Evolutionary conservation across 2,329 filamentous ascomycete genomes (phyloP), one percentile per base, ranked within the genome.

Genomic region (Mycogone perniciosa): DNA sequence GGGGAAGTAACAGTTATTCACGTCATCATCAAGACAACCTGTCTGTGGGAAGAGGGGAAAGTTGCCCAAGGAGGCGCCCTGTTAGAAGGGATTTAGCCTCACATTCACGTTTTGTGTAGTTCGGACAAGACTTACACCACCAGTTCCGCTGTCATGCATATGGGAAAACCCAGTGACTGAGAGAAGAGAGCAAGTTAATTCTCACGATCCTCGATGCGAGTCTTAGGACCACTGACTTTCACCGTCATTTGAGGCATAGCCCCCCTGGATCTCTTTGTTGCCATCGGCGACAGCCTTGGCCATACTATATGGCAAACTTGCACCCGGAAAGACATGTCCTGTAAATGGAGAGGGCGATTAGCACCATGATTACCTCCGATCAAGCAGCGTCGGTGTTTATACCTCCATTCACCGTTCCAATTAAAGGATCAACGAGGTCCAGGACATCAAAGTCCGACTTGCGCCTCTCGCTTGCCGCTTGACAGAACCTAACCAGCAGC

Each of bases 331-430:
- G 6, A 80, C 76, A 68, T 80, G 56, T 8, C 56, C 56, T 57
- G 5, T 13, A 13, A 52, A 26, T 5, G 4, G 1, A 11, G 3
- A 7, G 11, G 5, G 33, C 26, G 5, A 2, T 9, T 30, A 3
- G 5, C 1, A 7, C 7, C n/a, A 3, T 20, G 20, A 20, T 20
- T 20, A 20, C 20, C 20, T 20, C 20, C 20, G 20, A 20, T 20
- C 20, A 20, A 20, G 20, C 20, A 13, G 11, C 8, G 4, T 43
- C 6, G 10, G 4, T 6, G 5, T 8, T 13, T 37, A 26, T 10
- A 74, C 76, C 77, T 65, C 80, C 80, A 60, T 80, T 79, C 30
- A 69, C 68, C 1, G 80, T 81, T 5, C 81, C 81, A 57, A 84
- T 82, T 10, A 84, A 64, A 4, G 80, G 80, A 59, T 83, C 69